Base-by-base conservation (phyloP, 495 filamentous ascomycete species). In the Patellaria atrata region DNA sequence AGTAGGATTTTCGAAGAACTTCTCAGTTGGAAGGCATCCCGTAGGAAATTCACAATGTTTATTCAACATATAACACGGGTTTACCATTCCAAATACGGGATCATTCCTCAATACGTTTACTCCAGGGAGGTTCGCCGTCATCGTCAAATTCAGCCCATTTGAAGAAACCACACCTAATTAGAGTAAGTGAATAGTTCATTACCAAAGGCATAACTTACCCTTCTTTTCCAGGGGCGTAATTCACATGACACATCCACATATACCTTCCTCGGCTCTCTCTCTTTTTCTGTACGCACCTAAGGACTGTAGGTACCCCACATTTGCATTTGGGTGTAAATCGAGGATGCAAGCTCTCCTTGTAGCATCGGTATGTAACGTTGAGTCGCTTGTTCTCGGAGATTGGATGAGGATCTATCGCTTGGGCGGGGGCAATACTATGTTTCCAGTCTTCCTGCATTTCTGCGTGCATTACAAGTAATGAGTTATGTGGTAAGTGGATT, bases 341-440 rank as follows among this genome's bases (percentile, higher is more conserved):
- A 2, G 89, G 85, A 45, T 85, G 75, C 9, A 94, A 66, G 22
- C 62, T 72, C 12, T 71, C 61, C 13, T 78, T 73, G 52, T 91
- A 96, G 56, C 79, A 75, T 8, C 89, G 79, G 58, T 94, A 97
- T 2, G 87, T 97, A 48, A 97, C 66, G 54, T 94, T 96, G 43
- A 97, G 84, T 25, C 89, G 66, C 27, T 71, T 66, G 43, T 73
- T 82, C 1, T 79, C 79, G 0, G 85, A 63, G 2, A 94, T 40
- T 0, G 86, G 81, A 56, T 97, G 89, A 9, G 78, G 79, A 36
- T 79, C 77, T 29, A 94, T 75, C 2, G 73, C 66, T 35, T 66
- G 66, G 0, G 80, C 74, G 0, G 85, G 78, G 0, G 68, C 58
- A 28, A 97, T 79, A 38, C 70, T 57, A 40, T 79, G 78, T 46